These are phyloP conservation scores for Trichoderma erinaceum DNA, from an alignment of 495 filamentous ascomycete genomes.

Conservation along the genomic window DNA sequence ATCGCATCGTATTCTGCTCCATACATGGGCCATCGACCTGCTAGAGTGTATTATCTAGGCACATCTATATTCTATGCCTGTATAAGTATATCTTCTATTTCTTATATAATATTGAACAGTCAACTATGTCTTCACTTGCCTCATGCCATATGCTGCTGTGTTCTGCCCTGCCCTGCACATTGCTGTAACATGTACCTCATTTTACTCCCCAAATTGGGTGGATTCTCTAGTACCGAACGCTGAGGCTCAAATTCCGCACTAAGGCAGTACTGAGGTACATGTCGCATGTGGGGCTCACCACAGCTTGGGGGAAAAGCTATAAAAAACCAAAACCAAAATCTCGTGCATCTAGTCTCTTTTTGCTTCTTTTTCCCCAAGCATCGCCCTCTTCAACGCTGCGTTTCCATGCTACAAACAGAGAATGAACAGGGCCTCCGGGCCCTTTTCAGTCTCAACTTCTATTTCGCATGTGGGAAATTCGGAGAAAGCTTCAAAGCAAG, in stretches of 20 bases:
- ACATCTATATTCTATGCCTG: too few species aligned
- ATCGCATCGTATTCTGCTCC: too few species aligned
- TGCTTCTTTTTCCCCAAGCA: conserved; percentile 57
- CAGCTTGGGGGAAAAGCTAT: conserved; percentile 14
- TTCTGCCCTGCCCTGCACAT: too few species aligned
- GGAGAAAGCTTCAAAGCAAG: conserved; percentile 87
- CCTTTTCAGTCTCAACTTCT: conserved; percentile 25
- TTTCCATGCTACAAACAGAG: conserved; percentile 99
- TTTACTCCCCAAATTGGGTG: too few species aligned
- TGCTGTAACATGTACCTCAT: too few species aligned
- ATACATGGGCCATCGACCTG: too few species aligned
- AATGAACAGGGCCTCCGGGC: conserved; percentile 29
- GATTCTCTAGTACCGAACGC: too few species aligned
- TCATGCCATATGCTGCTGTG: neutral
- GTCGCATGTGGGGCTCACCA: neutral
- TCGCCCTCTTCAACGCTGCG: conserved; percentile 96
- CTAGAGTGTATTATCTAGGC: too few species aligned
- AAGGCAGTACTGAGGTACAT: neutral
- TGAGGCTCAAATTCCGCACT: too few species aligned
- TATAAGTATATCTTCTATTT: too few species aligned
- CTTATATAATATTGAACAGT: too few species aligned
- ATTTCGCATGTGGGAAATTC: conserved; percentile 98
- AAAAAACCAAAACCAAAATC: conserved; percentile 11
- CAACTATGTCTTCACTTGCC: too few species aligned
- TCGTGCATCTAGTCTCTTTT: conserved; percentile 27